phyloP scores from a whole-genome alignment of 768 basidiomycete species.

The Cytidiella melzeri region DNA sequence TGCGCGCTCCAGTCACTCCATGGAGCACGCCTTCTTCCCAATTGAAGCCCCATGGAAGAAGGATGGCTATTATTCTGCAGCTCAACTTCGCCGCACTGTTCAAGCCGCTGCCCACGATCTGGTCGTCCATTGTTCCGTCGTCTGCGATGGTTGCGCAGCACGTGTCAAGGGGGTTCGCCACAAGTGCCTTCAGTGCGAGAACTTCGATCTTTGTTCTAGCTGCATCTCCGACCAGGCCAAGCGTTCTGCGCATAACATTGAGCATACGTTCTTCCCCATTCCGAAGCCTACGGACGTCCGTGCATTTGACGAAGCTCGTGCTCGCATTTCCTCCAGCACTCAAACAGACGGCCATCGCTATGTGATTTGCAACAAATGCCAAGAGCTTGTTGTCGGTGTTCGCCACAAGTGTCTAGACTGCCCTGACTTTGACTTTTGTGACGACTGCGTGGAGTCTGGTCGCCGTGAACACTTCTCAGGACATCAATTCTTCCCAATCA shows the following conservation, averaged over 20 bases:
- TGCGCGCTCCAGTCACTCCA: constrained; percentile 13
- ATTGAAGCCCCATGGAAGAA: constrained; percentile 5
- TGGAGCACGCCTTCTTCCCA: constrained; percentile 10
- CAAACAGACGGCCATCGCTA: constrained; percentile 2
- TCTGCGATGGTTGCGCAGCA: constrained; percentile 57
- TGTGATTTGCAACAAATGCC: constrained; percentile 49
- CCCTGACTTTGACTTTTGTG: constrained; percentile 74
- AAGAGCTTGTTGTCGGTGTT: constrained; percentile 44
- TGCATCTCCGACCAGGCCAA: constrained; percentile 37
- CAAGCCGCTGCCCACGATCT: not conserved
- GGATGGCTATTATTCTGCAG: not conserved
- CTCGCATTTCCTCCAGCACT: not conserved
- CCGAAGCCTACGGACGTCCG: constrained; percentile 2
- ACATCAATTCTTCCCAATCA: constrained; percentile 70
- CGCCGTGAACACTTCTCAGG: constrained; percentile 40
- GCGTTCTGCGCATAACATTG: constrained; percentile 3
- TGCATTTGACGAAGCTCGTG: constrained; percentile 2
- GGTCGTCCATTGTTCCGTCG: constrained; percentile 41
- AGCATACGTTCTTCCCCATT: constrained; percentile 11
- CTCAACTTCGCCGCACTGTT: not conserved
- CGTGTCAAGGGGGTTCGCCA: constrained; percentile 56
- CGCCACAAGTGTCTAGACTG: constrained; percentile 83
- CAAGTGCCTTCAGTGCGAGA: constrained; percentile 76
- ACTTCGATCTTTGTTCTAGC: constrained; percentile 64
- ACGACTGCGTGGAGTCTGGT: constrained; percentile 39